A percentile compares a stretch with the other conserved stretches of the same genome.
Conservation (phyloP, 768 basidiomycete genomes). For the Termitomyces sp. region DNA sequence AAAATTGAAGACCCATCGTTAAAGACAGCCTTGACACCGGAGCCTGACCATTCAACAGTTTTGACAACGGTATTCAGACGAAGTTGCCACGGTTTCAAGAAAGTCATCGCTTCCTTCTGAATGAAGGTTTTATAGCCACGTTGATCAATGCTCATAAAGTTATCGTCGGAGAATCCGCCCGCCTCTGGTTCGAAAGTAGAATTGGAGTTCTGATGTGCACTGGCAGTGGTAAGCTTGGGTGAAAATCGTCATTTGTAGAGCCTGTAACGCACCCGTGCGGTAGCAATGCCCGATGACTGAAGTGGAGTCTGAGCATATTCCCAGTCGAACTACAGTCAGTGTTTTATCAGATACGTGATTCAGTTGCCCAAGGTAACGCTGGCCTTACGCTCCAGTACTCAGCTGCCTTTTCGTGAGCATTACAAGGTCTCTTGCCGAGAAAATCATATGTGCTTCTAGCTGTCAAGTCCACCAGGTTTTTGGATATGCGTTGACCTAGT, state of each 20-base stretch:
- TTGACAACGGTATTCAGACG: constrained; percentile 49
- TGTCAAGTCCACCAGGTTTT: constrained; percentile 48
- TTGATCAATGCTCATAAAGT: constrained; percentile 53
- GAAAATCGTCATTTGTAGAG: too few species aligned
- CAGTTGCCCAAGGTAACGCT: too few species aligned
- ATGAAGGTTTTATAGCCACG: constrained; percentile 58
- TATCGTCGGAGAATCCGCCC: constrained; percentile 50
- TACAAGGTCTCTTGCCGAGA: constrained; percentile 40
- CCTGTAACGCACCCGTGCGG: constrained; percentile 34
- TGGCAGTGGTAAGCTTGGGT: background rate
- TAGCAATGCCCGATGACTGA: constrained; percentile 46
- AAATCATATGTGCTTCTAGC: constrained; percentile 52
- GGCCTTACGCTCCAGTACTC: constrained; percentile 52
- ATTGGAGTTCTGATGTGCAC: constrained; percentile 48
- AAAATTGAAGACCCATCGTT: constrained; percentile 36
- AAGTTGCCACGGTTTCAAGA: constrained; percentile 43
- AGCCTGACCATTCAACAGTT: constrained; percentile 37
- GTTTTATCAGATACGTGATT: too few species aligned
- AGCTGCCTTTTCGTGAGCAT: constrained; percentile 43
- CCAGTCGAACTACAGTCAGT: constrained; percentile 42
- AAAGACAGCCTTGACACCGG: constrained; percentile 47
- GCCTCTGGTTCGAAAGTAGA: constrained; percentile 46
- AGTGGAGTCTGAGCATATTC: constrained; percentile 61
- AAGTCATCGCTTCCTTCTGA: constrained; percentile 52
- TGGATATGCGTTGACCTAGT: constrained; percentile 44